Conservation (phyloP, 208 protist species). For the Blechomonas ayalai region DNA sequence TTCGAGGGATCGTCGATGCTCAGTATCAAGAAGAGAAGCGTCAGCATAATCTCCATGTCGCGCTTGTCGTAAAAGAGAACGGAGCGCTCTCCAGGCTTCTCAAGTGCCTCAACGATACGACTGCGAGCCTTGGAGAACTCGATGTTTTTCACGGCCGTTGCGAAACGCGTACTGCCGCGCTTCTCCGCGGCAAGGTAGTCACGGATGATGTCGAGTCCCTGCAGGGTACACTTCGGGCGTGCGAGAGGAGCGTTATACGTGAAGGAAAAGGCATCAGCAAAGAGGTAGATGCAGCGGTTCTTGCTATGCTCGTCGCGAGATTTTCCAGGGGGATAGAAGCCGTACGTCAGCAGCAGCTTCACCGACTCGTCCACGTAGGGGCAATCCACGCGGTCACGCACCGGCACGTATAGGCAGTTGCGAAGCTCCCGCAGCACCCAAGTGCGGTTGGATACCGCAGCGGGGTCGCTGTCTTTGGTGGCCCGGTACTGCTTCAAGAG, state of each 20-base stretch:
- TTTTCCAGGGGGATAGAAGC: constrained; percentile 46
- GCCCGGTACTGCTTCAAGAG: constrained; percentile 59
- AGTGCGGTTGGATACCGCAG: constrained; percentile 60
- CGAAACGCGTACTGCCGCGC: constrained; percentile 51
- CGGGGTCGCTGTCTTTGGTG: constrained; percentile 41
- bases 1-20: constrained; percentile 80
- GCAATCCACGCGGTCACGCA: constrained; percentile 32
- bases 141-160: constrained; percentile 47
- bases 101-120: constrained; percentile 75
- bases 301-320: constrained; percentile 48
- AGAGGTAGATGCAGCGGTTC: constrained; percentile 82
- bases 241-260: constrained; percentile 45
- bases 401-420: constrained; percentile 62
- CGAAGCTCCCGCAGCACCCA: constrained; percentile 81
- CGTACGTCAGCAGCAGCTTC: constrained; percentile 47
- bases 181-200: constrained; percentile 62
- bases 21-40: constrained; percentile 76
- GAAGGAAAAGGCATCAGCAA: constrained; percentile 80
- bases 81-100: constrained; percentile 47
- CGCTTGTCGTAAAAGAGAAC: constrained; percentile 80
- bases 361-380: constrained; percentile 58
- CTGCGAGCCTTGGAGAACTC: constrained; percentile 74
- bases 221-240: constrained; percentile 43
- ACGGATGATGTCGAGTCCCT: constrained; percentile 36
- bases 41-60: constrained; percentile 77